Evolutionary conservation across 2,329 filamentous ascomycete species (phyloP), one percentile per base, ranked within the genome.

Genomic region (Neocucurbitaria cava): DNA sequence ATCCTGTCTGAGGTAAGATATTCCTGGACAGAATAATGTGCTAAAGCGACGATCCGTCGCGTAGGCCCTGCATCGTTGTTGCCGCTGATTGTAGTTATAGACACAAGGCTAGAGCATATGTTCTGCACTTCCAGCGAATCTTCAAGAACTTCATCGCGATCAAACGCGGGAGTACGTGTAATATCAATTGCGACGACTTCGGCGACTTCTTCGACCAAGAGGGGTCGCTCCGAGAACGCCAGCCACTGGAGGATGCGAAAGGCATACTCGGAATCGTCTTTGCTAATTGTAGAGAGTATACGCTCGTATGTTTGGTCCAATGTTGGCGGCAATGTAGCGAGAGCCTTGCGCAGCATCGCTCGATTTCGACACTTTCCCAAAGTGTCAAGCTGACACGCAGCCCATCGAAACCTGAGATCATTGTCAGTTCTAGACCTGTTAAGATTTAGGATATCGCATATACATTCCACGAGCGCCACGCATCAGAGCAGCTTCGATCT

Each of bases 1-100:
- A 70, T 68, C 23, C 68, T 64, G 11, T 64, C 56, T 36, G 71
- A 74, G 0, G 67, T 13, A 23, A 75, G 69, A 30, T 73, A 75
- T 33, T 75, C 73, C 43, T 73, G 61, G n/a, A 75, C 72, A 18
- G 72, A 75, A 45, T 70, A 75, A 48, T 75, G 73, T 38, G 71
- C 68, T 13, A 75, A 55, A 43, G 49, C 49, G 21, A 67, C 38
- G 13, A 59, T 51, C 15, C 40, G 47, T 35, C 46, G 13, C 5
- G 35, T 17, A 30, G 49, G 11, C 35, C 23, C 15, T 47, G 1
- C 5, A n/a, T 17, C 28, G 30, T 28, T 15, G 1, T 60, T 33
- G 24, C 39, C 21, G 20, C 48, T 21, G 17, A 31, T 46, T 24
- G 54, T 56, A 15, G 54, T 49, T 1, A 72, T 52, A 24, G 61